Percentiles rank a stretch among this genome's conserved stretches.
Conservation (phyloP, 371 early-diverging fungal species). For the Ordospora pajunii region DNA sequence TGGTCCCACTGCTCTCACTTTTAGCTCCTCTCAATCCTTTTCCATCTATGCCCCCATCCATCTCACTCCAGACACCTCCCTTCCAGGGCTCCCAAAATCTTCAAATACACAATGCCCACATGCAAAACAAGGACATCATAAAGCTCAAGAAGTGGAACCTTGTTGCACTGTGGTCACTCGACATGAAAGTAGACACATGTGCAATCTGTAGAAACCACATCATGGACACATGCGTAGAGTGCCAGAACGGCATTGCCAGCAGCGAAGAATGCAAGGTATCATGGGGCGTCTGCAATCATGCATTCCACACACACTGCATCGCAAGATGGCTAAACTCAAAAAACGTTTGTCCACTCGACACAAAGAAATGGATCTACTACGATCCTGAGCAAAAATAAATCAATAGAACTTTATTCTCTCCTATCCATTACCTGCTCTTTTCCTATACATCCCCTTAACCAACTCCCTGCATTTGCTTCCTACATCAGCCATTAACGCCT, state of each 20-base stretch:
- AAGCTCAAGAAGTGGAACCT: constrained; percentile 44
- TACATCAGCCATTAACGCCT: no score
- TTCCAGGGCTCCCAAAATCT: background rate
- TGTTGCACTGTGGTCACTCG: constrained; percentile 63
- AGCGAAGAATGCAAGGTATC: constrained; percentile 88
- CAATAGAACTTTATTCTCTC: constrained; percentile 12
- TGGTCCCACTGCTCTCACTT: no score
- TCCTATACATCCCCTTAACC: no score
- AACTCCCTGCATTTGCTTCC: no score
- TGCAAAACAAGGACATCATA: constrained; percentile 10
- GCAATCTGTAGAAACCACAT: constrained; percentile 99
- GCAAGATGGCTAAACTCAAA: constrained; percentile 92
- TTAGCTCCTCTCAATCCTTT: no score
- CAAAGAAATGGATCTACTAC: constrained; percentile 93
- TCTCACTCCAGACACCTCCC: background rate
- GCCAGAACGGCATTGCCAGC: constrained; percentile 67
- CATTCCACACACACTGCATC: constrained; percentile 98
- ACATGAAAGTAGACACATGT: constrained; percentile 94
- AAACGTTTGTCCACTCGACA: constrained; percentile 94
- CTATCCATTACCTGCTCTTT: background rate
- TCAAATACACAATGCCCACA: background rate
- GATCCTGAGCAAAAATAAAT: constrained; percentile 61
- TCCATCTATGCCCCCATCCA: no score
- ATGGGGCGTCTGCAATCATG: constrained; percentile 98
- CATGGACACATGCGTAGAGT: constrained; percentile 86